These are phyloP conservation scores for Hippophae tibetana DNA, from an alignment of 306 rosid species.

Conservation along the genomic window DNA sequence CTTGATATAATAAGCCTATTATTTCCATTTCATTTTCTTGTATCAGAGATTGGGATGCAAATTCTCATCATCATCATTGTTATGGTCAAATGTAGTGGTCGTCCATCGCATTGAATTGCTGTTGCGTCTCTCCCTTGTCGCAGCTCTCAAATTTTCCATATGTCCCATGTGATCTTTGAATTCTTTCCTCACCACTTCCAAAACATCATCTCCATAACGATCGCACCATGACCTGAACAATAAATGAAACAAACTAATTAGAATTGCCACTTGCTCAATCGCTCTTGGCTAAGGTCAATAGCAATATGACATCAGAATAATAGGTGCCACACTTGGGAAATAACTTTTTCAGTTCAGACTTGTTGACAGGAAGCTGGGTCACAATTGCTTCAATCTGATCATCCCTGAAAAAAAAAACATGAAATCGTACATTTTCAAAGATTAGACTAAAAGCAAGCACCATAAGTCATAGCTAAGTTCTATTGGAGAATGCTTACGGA, in stretches of 20 bases:
- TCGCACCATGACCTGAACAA: conserved; percentile 63
- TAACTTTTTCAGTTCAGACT: conserved; percentile 43
- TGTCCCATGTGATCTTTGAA: conserved; percentile 77
- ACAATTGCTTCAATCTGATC: conserved; percentile 53
- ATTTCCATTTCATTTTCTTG: no score
- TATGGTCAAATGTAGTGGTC: conserved; percentile 11
- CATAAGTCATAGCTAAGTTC: no score
- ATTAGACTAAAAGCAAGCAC: neutral
- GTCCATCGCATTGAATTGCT: conserved; percentile 62
- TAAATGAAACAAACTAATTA: neutral
- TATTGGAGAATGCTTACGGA: conserved; percentile 35
- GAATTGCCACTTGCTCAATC: neutral
- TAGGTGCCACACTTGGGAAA: conserved; percentile 37
- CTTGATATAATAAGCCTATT: no score
- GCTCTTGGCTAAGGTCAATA: neutral
- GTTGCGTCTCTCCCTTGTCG: neutral
- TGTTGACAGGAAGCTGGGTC: conserved; percentile 48
- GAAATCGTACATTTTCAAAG: no score
- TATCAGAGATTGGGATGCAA: conserved; percentile 55
- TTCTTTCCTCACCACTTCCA: conserved; percentile 77
- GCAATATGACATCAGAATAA: no score
- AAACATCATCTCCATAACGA: conserved; percentile 55
- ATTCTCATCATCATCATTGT: conserved; percentile 67
- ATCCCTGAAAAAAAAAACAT: conserved; percentile 19
- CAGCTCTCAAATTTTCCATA: conserved; percentile 54